Base-by-base conservation (phyloP, 495 filamentous ascomycete genomes). In the Lichina pygmaea region DNA sequence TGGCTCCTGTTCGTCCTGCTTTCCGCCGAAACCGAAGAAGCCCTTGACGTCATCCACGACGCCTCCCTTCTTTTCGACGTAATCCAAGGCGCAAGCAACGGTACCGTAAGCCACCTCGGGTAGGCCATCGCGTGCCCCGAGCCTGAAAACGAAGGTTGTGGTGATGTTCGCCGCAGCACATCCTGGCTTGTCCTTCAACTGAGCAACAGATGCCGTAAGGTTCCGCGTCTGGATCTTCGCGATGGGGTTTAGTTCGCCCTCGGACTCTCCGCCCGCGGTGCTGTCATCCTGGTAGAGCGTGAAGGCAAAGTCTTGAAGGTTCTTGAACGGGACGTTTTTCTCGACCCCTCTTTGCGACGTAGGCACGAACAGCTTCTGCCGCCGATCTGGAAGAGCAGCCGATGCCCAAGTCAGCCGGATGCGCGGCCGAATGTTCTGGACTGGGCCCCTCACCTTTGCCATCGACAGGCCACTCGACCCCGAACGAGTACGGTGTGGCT, bases 31-130 rank as follows among this genome's bases (percentile, higher is more conserved):
- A 12, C 91, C 91, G 54, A 97, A 86, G 48, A 93, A 73, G 46
- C 78, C 83, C 65, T 99, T 99, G 55, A 95, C 79, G 38, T 81
- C 81, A 52, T 93, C 91, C 36, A 86, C 73, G 33, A 95, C 67
- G 43, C 80, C 75, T 17, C 73, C 79, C 54, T 80, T 79, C 62
- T 82, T 86, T 46, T 77, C 74, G 9, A 59, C 50, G 6, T 63
- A 68, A 36, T 75, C 71, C 37, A 79, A 68, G 57, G 86, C 81
- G 52, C 89, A 99, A 58, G 86, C 84, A 7, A 89, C 77, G 46
- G 70, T 70, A 30, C 78, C 79, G 50, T 70, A 68, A 33, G 71
- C 58, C 41, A 95, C 72, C 46, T 83, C 81, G 5, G 89, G 85
- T 50, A 89, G 72, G n/a, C 85, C 86, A 52, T 85, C 67, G 34